phyloP scores from a whole-genome alignment of 257 asterid species.

The Vinca minor region DNA sequence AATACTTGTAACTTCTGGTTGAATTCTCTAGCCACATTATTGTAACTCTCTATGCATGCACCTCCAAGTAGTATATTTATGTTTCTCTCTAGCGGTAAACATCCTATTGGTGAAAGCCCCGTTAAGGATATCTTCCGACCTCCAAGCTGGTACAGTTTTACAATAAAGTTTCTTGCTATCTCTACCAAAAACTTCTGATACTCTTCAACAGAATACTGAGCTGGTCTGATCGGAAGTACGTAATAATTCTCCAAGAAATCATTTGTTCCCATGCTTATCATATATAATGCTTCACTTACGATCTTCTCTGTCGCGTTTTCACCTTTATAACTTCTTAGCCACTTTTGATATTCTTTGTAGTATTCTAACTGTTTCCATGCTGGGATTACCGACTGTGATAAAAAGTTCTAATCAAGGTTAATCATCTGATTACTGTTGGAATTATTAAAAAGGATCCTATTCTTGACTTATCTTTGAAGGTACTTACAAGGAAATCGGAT shows the following conservation, averaged over 20 bases:
- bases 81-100: constrained; percentile 79
- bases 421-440: not conserved
- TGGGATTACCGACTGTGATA: constrained; percentile 65
- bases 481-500: constrained; percentile 61
- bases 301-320: constrained; percentile 40
- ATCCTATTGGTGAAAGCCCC: constrained; percentile 86
- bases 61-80: constrained; percentile 29
- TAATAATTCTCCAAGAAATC: constrained; percentile 78
- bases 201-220: constrained; percentile 40
- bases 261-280: constrained; percentile 73
- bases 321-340: constrained; percentile 47
- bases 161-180: constrained; percentile 42
- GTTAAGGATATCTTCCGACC: constrained; percentile 67
- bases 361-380: constrained; percentile 66
- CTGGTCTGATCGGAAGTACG: constrained; percentile 33
- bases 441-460: not conserved
- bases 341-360: constrained; percentile 61
- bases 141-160: constrained; percentile 49
- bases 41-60: constrained; percentile 49
- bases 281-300: constrained; percentile 44
- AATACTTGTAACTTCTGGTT: constrained; percentile 43
- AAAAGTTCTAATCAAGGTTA: not conserved
- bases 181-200: constrained; percentile 48
- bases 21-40: constrained; percentile 56
- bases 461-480: not conserved